phyloP scores from a whole-genome alignment of 192 early-diverging fungal species.

The Coemansia sp. region DNA sequence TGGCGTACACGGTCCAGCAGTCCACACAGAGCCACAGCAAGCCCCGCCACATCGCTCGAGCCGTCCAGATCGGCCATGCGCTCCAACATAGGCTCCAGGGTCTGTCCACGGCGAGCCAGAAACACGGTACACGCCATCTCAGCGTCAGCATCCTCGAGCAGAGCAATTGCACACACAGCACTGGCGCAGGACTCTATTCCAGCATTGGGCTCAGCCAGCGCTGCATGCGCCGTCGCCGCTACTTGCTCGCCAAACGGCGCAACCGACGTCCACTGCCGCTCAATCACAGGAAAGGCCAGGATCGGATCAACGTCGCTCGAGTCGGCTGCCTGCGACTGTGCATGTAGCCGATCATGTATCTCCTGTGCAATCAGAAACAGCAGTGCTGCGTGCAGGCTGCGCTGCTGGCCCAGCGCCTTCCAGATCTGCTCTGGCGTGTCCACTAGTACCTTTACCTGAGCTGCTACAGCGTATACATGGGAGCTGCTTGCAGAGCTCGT shows the following conservation, averaged over 20 bases:
- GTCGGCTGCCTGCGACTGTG: conserved; percentile 5
- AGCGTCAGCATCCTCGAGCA: conserved; percentile 40
- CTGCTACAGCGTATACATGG: conserved; percentile 34
- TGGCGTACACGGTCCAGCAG: conserved; percentile 25
- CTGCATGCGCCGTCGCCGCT: conserved; percentile 12
- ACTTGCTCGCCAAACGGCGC: conserved; percentile 43
- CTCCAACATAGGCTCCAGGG: conserved; percentile 25
- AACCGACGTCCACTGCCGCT: conserved; percentile 37
- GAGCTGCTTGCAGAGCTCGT: background rate
- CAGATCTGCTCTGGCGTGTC: conserved; percentile 50
- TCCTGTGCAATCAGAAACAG: conserved; percentile 38
- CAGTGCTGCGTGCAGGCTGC: conserved; percentile 41
- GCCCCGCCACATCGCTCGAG: background rate
- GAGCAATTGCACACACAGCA: conserved; percentile 35
- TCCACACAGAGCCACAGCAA: conserved; percentile 16
- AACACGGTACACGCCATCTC: conserved; percentile 41
- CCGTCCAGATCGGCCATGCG: background rate
- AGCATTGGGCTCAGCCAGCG: conserved; percentile 12
- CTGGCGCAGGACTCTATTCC: conserved; percentile 13
- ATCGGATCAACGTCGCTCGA: conserved; percentile 19
- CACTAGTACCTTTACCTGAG: conserved; percentile 50
- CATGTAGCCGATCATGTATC: conserved; percentile 26
- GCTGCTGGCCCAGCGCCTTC: conserved; percentile 31
- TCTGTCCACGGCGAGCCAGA: conserved; percentile 33
- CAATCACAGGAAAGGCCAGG: conserved; percentile 44